phyloP scores from a whole-genome alignment of 805 yeast genomes.

The Sugiyamaella qingdaonensis region DNA sequence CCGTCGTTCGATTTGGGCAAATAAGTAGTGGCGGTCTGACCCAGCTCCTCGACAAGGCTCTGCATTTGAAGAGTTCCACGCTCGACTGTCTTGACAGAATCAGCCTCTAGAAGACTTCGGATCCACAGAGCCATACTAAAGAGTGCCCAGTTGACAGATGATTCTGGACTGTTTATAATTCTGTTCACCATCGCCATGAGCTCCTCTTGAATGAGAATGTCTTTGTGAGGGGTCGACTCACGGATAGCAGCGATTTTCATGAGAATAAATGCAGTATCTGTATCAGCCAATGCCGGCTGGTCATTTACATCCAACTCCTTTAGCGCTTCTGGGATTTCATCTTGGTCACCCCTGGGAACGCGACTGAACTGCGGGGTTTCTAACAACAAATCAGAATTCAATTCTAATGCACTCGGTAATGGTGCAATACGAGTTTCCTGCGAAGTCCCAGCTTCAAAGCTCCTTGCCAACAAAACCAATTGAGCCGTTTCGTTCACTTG shows the following conservation, averaged over 20 bases:
- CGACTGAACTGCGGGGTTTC: constrained; percentile 64
- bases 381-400: constrained; percentile 72
- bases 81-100: constrained; percentile 80
- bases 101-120: constrained; percentile 77
- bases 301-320: constrained; percentile 64
- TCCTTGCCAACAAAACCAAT: constrained; percentile 65
- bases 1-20: constrained; percentile 19
- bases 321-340: constrained; percentile 34
- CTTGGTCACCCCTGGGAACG: constrained; percentile 40
- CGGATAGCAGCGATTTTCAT: constrained; percentile 60
- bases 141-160: constrained; percentile 64
- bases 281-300: constrained; percentile 67
- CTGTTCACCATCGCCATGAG: constrained; percentile 71
- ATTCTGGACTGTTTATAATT: constrained; percentile 50
- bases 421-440: constrained; percentile 1
- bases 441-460: constrained; percentile 6
- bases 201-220: constrained; percentile 75
- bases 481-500: constrained; percentile 71
- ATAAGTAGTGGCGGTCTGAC: constrained; percentile 54
- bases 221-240: constrained; percentile 67
- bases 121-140: constrained; percentile 86
- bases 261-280: constrained; percentile 72
- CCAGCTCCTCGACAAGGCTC: constrained; percentile 83
- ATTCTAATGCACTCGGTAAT: constrained; percentile 37
- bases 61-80: constrained; percentile 93